phyloP scores from a whole-genome alignment of 306 rosid species.

The Mucuna pruriens region DNA sequence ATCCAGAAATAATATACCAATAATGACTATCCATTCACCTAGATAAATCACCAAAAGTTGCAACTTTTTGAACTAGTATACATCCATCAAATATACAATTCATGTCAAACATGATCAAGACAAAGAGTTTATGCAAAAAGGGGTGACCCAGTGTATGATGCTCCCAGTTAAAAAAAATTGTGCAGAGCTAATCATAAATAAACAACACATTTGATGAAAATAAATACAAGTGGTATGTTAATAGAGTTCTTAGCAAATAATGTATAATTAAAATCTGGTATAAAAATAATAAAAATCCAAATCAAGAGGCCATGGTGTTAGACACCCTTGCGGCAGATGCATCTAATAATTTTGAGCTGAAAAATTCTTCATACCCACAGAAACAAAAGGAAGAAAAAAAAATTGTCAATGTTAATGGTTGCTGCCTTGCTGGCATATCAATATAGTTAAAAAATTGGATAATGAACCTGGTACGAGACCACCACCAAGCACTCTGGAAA shows the following conservation, averaged over 20 bases:
- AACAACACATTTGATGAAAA: background rate
- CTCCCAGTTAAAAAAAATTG: background rate
- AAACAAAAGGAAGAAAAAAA: background rate
- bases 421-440: background rate
- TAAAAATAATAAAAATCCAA: background rate
- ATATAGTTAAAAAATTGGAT: slow-evolving; percentile 29
- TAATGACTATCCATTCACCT: background rate
- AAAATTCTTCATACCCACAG: slow-evolving; percentile 3
- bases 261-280: background rate
- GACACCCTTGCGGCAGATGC: background rate
- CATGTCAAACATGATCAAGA: background rate
- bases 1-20: background rate
- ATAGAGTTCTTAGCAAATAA: background rate
- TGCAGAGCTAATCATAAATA: background rate
- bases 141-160: background rate
- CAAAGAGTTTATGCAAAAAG: background rate
- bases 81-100: background rate
- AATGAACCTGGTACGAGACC: slow-evolving; percentile 92
- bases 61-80: slow-evolving; percentile 4
- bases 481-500: slow-evolving; percentile 91
- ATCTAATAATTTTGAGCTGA: slow-evolving; percentile 6
- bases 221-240: background rate
- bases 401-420: slow-evolving; percentile 14
- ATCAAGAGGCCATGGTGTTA: slow-evolving; percentile 7
- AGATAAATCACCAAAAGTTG: slow-evolving; percentile 25